Evolutionary conservation across 495 filamentous ascomycete genomes (phyloP).

Genomic region (Copromyces sp.): DNA sequence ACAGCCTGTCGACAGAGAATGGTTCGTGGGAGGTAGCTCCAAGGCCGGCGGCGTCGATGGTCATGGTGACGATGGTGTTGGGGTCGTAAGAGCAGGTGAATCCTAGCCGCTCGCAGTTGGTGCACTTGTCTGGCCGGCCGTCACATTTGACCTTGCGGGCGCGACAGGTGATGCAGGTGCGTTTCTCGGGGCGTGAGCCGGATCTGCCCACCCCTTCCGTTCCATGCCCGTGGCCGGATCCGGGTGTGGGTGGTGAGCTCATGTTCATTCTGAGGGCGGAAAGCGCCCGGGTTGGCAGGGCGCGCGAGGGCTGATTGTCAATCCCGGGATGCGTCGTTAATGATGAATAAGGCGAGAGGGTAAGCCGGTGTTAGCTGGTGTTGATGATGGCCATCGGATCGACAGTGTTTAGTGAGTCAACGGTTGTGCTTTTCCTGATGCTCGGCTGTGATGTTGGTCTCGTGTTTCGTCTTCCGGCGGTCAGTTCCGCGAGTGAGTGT

Average conservation of each 20-base stretch:
- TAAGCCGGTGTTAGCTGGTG: background rate
- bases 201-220: background rate
- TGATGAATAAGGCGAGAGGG: background rate
- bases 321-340: background rate
- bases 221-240: background rate
- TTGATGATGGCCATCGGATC: background rate
- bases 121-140: conserved; percentile 32
- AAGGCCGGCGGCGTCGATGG: background rate
- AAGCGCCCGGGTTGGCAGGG: background rate
- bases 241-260: background rate
- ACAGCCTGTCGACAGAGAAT: background rate
- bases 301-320: background rate
- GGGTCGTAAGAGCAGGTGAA: conserved; percentile 41
- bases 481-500: background rate
- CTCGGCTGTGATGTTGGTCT: background rate
- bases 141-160: conserved; percentile 42
- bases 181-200: background rate
- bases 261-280: background rate
- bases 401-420: background rate
- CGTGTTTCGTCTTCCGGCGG: background rate
- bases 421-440: background rate
- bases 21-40: background rate
- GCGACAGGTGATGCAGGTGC: conserved; percentile 38
- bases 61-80: conserved; percentile 9
- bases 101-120: conserved; percentile 40